phyloP scores from a whole-genome alignment of 805 yeast species.

The Starmerella stigmatis region DNA sequence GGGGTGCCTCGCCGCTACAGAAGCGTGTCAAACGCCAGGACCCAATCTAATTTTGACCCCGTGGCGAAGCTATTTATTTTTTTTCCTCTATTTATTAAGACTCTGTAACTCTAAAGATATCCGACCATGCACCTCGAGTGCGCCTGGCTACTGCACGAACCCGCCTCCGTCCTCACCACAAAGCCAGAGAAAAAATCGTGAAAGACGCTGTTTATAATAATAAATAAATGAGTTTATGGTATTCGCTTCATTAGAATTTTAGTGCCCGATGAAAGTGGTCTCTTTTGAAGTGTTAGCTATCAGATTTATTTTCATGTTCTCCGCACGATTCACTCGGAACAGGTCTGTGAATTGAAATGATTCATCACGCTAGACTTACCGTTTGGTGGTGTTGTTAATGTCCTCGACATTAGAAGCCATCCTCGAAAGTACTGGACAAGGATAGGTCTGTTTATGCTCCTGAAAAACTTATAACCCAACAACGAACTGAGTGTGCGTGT shows the following conservation, averaged over 20 bases:
- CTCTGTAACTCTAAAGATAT: neutral
- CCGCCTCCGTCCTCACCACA: no score
- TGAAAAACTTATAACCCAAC: no score
- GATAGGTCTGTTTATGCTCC: no score
- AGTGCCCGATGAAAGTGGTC: neutral
- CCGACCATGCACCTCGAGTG: neutral
- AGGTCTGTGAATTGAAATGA: constrained; percentile 26
- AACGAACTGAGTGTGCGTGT: no score
- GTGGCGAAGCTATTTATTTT: neutral
- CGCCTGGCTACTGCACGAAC: no score
- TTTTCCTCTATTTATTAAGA: neutral
- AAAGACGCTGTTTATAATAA: neutral
- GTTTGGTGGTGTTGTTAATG: no score
- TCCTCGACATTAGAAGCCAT: no score
- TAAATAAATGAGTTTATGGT: neutral
- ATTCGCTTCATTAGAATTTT: neutral
- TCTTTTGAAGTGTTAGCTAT: constrained; percentile 16
- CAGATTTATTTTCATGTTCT: constrained; percentile 20
- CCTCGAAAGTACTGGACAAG: no score
- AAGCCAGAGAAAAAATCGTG: neutral
- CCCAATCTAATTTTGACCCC: neutral
- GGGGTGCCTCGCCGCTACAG: neutral
- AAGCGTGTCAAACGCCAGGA: neutral
- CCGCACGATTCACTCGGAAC: constrained; percentile 23
- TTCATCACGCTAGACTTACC: constrained; percentile 21